Conservation (phyloP, 495 filamentous ascomycete species). For the Aeminium ludgeri region DNA sequence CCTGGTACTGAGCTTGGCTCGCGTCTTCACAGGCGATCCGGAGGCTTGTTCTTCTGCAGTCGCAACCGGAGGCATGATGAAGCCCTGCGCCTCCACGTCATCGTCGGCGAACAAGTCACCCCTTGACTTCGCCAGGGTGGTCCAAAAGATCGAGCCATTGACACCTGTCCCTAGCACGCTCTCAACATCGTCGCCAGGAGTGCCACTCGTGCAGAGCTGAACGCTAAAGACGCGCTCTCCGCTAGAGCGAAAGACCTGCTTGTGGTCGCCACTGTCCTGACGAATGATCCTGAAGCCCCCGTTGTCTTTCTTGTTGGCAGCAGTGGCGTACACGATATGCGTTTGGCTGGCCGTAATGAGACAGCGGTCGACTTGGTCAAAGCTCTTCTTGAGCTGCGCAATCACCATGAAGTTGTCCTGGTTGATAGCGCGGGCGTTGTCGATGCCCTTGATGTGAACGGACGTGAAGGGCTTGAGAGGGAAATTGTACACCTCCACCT, state of each 20-base stretch:
- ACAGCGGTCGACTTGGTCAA: constrained; percentile 90
- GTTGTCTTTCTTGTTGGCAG: constrained; percentile 51
- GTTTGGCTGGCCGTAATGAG: constrained; percentile 76
- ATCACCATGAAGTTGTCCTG: constrained; percentile 70
- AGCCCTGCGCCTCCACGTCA: constrained; percentile 55
- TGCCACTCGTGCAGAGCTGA: constrained; percentile 46
- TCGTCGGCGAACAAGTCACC: constrained; percentile 59
- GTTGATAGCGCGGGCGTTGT: constrained; percentile 30
- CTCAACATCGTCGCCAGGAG: constrained; percentile 37
- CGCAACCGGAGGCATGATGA: constrained; percentile 56
- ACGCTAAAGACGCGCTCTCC: constrained; percentile 89
- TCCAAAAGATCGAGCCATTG: constrained; percentile 88
- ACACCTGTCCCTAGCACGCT: constrained; percentile 80
- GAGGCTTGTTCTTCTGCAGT: constrained; percentile 28
- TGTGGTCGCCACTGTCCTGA: constrained; percentile 80
- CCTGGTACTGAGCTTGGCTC: constrained; percentile 70
- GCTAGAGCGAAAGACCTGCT: constrained; percentile 71
- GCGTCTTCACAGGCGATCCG: constrained; percentile 85
- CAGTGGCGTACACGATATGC: constrained; percentile 69
- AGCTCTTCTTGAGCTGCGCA: constrained; percentile 85
- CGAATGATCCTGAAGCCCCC: constrained; percentile 82
- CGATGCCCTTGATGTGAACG: constrained; percentile 36
- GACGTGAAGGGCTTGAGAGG: constrained; percentile 89
- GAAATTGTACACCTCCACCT: constrained; percentile 67
- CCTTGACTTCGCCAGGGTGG: constrained; percentile 49